A percentile compares a stretch with the other conserved stretches of the same genome.
These are phyloP conservation scores for Mycena venus DNA, from an alignment of 768 basidiomycete species.

Conservation along the genomic window DNA sequence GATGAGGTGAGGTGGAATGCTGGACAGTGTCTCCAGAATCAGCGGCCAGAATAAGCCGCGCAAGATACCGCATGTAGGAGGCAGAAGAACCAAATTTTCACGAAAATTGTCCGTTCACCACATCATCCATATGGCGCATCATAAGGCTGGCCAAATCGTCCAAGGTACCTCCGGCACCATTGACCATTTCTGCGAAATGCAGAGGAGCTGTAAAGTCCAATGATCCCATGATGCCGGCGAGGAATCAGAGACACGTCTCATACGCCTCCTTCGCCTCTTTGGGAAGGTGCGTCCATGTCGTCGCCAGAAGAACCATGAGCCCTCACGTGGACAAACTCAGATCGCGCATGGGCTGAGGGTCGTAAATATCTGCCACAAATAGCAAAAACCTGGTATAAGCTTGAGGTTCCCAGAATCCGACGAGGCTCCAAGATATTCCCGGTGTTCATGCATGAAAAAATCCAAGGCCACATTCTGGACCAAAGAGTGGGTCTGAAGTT, in stretches of 20 bases:
- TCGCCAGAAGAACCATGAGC: not conserved
- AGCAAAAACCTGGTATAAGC: not conserved
- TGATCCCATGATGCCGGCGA: not conserved
- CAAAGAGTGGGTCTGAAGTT: not conserved
- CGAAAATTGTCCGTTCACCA: not conserved
- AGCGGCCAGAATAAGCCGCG: not conserved
- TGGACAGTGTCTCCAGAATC: not conserved
- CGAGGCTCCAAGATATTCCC: not conserved
- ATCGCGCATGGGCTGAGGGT: not conserved
- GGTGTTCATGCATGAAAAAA: constrained; percentile 10
- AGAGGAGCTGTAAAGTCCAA: not conserved
- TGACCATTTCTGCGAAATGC: constrained; percentile 6
- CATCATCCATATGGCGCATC: not conserved
- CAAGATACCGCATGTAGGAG: not conserved
- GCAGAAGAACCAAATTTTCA: not conserved
- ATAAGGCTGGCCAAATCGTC: not conserved
- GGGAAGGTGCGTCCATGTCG: not conserved
- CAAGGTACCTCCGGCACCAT: constrained; percentile 6
- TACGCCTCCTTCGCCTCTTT: not conserved
- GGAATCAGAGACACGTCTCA: not conserved
- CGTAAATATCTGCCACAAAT: constrained; percentile 9
- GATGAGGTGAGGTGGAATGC: not conserved
- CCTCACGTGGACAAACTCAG: not conserved
- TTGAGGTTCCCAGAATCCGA: not conserved
- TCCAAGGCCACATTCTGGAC: constrained; percentile 8